Evolutionary conservation across 768 basidiomycete genomes (phyloP), one percentile per base, ranked within the genome.

Genomic region (Austroboletus eburneus): DNA sequence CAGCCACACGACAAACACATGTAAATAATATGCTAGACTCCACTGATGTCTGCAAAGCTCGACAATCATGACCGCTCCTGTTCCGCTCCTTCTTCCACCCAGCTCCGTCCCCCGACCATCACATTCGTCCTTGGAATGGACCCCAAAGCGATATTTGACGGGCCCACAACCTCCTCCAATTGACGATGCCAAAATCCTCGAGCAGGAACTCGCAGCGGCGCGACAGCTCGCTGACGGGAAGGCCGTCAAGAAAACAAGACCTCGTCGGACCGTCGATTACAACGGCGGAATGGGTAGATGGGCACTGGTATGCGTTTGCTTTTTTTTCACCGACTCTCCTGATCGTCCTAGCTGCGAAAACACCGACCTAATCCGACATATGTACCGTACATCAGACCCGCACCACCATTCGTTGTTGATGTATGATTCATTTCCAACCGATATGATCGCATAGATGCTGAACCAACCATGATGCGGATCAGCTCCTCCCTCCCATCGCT

Each of bases 401-500:
- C 82, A 57, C 87, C 90, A 42, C 86, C 91, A 32, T 94, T 85
- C 62, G 79, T 97, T 50, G 80, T 96, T 50, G 89, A 96, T 61
- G 93, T 96, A 71, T 63, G 82, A 57, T 49, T 32, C 38, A 43
- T 59, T 54, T 48, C 22, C 49, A 53, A 50, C 45, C 36, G 18
- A 50, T 43, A 36, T 33, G 12, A 32, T 30, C 38, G 39, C 52
- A 43, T 60, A 57, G 29, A 45, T 23, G 50, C 65, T 65, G 43
- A 67, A 50, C 47, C 37, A 58, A 49, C 60, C 53, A 61, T 49
- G 16, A 43, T 42, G 27, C 58, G 50, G 34, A 63, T 35, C 64
- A 97, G 95, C 76, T 98, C n/a, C 73, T 97, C 39, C 95, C 94
- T 1, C 87, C 96, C 2, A 83, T 86, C 65, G 94, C 92, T 23